Conservation (phyloP, 2,329 filamentous ascomycete species). For the Fusarium poae region DNA sequence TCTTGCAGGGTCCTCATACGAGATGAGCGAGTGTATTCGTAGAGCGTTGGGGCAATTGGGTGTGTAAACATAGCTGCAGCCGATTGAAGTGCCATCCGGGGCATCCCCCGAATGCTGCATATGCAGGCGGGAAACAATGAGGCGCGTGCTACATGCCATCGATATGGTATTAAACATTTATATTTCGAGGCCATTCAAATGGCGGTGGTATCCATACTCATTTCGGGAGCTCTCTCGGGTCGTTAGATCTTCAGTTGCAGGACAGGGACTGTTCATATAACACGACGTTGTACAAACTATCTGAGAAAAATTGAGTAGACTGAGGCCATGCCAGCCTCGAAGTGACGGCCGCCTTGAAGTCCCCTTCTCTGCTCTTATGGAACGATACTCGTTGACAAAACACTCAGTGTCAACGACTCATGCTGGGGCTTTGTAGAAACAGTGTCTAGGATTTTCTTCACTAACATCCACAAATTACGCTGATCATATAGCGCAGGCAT, state of each 20-base stretch:
- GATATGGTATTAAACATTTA: neutral
- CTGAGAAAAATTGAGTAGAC: neutral
- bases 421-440: neutral
- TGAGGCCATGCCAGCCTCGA: neutral
- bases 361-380: neutral
- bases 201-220: neutral
- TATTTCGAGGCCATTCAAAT: too few species aligned
- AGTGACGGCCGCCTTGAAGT: neutral
- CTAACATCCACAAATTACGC: neutral
- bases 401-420: neutral
- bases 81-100: conserved; percentile 5
- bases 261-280: neutral
- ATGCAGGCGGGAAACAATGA: neutral
- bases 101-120: neutral
- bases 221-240: neutral
- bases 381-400: neutral
- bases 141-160: neutral
- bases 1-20: conserved; percentile 9
- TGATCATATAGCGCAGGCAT: neutral
- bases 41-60: conserved; percentile 1
- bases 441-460: neutral
- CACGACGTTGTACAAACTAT: neutral
- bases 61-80: conserved; percentile 16
- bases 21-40: neutral
- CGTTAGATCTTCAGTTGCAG: neutral